Evolutionary conservation across 129 eudicot species (phyloP).

Genomic region (Cynara cardunculus): DNA sequence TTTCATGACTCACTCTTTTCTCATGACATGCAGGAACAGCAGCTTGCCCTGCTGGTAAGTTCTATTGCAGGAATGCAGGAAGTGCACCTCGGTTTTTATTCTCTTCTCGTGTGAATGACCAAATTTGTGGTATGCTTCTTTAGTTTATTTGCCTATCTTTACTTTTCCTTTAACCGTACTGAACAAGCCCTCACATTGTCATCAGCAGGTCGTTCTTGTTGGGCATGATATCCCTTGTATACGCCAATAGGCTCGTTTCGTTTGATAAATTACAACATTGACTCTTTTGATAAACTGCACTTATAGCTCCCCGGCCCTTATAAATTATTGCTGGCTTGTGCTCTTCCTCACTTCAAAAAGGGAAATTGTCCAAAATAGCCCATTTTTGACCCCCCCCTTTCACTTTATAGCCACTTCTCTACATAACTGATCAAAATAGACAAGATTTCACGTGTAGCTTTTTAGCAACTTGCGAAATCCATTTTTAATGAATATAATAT

Average conservation of each 20-base stretch:
- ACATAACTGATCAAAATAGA: background rate
- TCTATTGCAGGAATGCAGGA: slow-evolving; percentile 83
- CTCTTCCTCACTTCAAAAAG: too few relatives aligned
- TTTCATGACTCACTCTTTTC: background rate
- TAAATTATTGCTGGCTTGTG: too few relatives aligned
- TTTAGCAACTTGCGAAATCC: too few relatives aligned
- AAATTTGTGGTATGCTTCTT: slow-evolving; percentile 69
- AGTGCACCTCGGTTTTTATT: slow-evolving; percentile 79
- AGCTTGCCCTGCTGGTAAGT: slow-evolving; percentile 86
- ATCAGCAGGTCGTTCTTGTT: background rate
- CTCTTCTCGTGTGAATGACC: slow-evolving; percentile 91
- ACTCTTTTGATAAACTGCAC: background rate
- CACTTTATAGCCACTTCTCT: background rate
- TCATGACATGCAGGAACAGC: slow-evolving; percentile 62
- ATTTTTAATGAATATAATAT: too few relatives aligned
- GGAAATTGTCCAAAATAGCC: background rate
- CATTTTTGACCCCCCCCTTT: background rate
- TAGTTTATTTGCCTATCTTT: background rate
- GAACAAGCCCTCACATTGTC: background rate
- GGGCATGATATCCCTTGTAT: background rate
- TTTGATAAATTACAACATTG: too few relatives aligned
- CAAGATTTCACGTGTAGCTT: too few relatives aligned
- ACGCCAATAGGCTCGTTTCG: too few relatives aligned
- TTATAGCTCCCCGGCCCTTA: too few relatives aligned
- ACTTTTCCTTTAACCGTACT: background rate